Evolutionary conservation across 257 asterid genomes (phyloP).

Genomic region (Lycium barbarum): DNA sequence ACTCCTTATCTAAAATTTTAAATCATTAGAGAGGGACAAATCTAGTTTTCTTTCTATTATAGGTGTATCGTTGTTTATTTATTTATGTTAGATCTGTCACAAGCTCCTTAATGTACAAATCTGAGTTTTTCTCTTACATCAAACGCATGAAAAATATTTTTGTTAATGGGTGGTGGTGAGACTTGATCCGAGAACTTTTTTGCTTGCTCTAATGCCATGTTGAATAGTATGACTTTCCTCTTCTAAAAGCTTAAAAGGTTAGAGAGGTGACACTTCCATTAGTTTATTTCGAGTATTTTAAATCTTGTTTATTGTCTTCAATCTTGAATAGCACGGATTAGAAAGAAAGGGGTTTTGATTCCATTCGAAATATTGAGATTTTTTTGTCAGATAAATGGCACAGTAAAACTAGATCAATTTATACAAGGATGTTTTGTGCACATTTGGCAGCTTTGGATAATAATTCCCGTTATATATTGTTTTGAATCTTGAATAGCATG

Average conservation of each 20-base stretch:
- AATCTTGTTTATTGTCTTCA: neutral
- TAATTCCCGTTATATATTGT: neutral
- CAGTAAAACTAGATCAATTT: neutral
- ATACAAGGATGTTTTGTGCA: slow-evolving; percentile 13
- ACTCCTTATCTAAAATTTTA: slow-evolving; percentile 1
- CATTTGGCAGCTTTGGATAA: slow-evolving; percentile 4
- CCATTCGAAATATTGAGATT: neutral
- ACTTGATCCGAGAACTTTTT: neutral
- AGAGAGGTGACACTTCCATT: neutral
- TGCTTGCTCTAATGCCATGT: slow-evolving; percentile 22
- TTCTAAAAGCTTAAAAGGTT: neutral
- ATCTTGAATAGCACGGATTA: neutral
- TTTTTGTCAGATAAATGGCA: neutral
- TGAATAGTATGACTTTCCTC: neutral
- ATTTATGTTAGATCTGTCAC: neutral
- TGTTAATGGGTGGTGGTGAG: neutral
- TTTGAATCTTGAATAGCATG: slow-evolving; percentile 25
- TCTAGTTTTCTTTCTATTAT: neutral
- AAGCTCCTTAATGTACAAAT: slow-evolving; percentile 12
- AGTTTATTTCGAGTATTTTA: neutral
- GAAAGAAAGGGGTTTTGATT: neutral
- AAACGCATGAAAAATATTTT: neutral
- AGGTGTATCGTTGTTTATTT: neutral
- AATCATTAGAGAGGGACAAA: neutral
- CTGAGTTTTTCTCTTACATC: neutral